phyloP scores from a whole-genome alignment of 768 basidiomycete species.

The Steccherinum ochraceum region DNA sequence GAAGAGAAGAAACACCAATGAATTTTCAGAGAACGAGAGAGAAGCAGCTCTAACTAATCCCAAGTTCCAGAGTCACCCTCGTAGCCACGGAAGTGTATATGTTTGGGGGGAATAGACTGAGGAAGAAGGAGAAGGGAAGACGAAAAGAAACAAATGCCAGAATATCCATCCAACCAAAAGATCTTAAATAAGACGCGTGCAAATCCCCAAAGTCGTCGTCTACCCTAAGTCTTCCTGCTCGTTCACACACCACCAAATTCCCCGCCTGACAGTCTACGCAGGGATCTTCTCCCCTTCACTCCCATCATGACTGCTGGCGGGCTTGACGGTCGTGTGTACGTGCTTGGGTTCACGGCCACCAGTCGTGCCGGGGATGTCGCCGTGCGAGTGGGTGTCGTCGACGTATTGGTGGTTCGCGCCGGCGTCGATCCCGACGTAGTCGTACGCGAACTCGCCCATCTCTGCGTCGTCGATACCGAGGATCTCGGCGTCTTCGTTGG shows the following conservation, averaged over 20 bases:
- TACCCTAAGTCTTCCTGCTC: too few species aligned
- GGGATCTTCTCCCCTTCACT: neutral
- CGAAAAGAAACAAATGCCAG: neutral
- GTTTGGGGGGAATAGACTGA: too few species aligned
- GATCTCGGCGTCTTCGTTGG: constrained; percentile 58
- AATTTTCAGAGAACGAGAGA: too few species aligned
- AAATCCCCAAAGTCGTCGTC: too few species aligned
- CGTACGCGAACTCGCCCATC: constrained; percentile 51
- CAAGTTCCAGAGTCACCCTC: too few species aligned
- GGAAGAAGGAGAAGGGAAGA: too few species aligned
- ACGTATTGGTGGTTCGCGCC: constrained; percentile 16
- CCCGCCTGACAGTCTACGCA: too few species aligned
- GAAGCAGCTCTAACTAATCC: too few species aligned
- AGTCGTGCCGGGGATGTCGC: constrained; percentile 18
- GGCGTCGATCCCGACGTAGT: constrained; percentile 39
- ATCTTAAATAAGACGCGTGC: neutral
- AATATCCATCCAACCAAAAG: neutral
- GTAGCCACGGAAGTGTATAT: too few species aligned
- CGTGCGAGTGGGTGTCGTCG: constrained; percentile 27
- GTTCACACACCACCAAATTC: too few species aligned
- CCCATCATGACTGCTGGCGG: neutral
- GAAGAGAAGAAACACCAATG: too few species aligned
- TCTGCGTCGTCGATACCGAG: constrained; percentile 80
- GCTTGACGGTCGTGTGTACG: constrained; percentile 5
- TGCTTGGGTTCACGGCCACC: constrained; percentile 33